phyloP scores from a whole-genome alignment of 2,329 filamentous ascomycete species.

The Cytospora leucostoma region DNA sequence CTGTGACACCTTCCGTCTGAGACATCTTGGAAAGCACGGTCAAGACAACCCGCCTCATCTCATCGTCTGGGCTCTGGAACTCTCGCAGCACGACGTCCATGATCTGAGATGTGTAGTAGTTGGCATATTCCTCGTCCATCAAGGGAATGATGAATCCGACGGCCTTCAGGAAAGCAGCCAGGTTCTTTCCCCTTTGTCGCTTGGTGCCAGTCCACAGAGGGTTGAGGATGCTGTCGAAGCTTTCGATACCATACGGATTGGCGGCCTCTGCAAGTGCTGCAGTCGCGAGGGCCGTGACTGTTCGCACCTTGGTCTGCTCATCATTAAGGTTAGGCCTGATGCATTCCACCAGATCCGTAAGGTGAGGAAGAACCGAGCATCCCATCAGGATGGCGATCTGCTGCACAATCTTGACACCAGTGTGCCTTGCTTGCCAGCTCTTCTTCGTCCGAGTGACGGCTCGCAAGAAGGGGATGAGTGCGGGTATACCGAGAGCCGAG shows the following conservation, averaged over 20 bases:
- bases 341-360: conserved; percentile 95
- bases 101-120: conserved; percentile 97
- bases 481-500: conserved; percentile 92
- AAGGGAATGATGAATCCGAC: conserved; percentile 97
- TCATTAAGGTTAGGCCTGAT: conserved; percentile 96
- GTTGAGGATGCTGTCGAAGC: conserved; percentile 96
- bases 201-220: conserved; percentile 95
- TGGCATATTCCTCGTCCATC: conserved; percentile 99
- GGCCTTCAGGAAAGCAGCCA: conserved; percentile 94
- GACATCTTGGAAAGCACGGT: conserved; percentile 97
- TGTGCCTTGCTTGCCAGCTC: conserved; percentile 97
- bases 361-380: conserved; percentile 89
- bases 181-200: conserved; percentile 93
- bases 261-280: conserved; percentile 94
- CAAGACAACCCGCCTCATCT: conserved; percentile 99
- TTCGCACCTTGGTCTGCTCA: conserved; percentile 96
- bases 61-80: conserved; percentile 95
- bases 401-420: conserved; percentile 98
- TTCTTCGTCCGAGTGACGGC: conserved; percentile 98
- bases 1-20: conserved; percentile 90
- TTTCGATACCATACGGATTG: conserved; percentile 98
- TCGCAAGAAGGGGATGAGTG: conserved; percentile 88
- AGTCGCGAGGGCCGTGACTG: conserved; percentile 92
- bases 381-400: conserved; percentile 99
- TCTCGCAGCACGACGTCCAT: conserved; percentile 98